phyloP scores from a whole-genome alignment of 1,284 basidiomycete species.

The Marasmius tenuissimus region DNA sequence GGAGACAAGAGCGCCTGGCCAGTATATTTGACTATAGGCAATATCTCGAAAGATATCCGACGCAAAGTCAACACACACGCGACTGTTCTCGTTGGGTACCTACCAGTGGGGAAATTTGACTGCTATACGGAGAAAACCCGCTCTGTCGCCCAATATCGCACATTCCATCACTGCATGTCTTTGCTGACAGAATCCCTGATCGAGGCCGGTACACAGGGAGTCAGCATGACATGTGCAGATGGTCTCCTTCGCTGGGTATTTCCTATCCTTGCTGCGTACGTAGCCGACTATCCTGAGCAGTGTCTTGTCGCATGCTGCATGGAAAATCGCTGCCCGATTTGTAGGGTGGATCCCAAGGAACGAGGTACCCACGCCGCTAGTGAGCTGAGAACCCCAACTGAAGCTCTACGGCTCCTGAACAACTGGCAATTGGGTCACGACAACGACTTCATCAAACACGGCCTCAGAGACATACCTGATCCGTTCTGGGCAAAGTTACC shows the following conservation, averaged over 20 bases:
- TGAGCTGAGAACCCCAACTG: neutral
- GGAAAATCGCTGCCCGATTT: slow-evolving; percentile 20
- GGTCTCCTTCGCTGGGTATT: slow-evolving; percentile 13
- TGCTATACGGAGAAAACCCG: slow-evolving; percentile 13
- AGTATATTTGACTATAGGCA: slow-evolving; percentile 29
- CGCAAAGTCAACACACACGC: slow-evolving; percentile 16
- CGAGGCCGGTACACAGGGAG: slow-evolving; percentile 19
- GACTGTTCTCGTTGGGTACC: slow-evolving; percentile 24
- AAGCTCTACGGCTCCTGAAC: slow-evolving; percentile 1
- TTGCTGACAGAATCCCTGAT: slow-evolving; percentile 18
- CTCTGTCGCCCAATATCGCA: slow-evolving; percentile 10
- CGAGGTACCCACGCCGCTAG: slow-evolving; percentile 1
- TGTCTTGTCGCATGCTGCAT: slow-evolving; percentile 22
- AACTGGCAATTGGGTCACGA: neutral
- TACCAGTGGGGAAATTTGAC: slow-evolving; percentile 22
- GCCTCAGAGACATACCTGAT: slow-evolving; percentile 10
- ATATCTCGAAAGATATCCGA: slow-evolving; percentile 17
- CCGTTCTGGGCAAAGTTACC: slow-evolving; percentile 27
- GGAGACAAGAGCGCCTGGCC: slow-evolving; percentile 24
- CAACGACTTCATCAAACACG: neutral
- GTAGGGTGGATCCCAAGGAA: slow-evolving; percentile 9
- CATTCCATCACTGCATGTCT: slow-evolving; percentile 27
- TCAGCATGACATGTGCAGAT: slow-evolving; percentile 22
- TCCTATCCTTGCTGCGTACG: slow-evolving; percentile 21
- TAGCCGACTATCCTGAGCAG: slow-evolving; percentile 24